Base-by-base conservation (phyloP, 1,284 basidiomycete species). In the Tetrapyrgos nigripes region DNA sequence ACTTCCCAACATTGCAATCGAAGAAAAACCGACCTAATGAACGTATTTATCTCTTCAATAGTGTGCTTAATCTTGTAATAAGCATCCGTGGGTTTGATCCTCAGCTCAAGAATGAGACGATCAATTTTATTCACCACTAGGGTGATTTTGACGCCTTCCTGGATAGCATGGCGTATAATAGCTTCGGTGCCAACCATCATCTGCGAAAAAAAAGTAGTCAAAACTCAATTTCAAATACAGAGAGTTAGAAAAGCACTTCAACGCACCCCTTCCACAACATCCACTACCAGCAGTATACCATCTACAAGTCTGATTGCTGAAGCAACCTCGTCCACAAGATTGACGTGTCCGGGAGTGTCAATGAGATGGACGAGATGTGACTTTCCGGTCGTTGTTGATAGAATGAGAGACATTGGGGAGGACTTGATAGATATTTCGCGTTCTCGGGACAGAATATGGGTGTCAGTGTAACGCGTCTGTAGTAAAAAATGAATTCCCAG, bases 41-140 rank as follows among this genome's bases (percentile, higher is more conserved):
- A 89, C 2, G 91, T 93, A 75, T 99, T 99, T 61, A 99, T 91
- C 74, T 99, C 97, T 72, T 99, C 97, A 60, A 99, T 97, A 4
- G 97, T 97, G 71, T 98, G 97, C 74, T 95, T 97, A 66, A 99
- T 93, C 82, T 99, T 99, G 81, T 97, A 98, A 81, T 94, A 99
- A 1, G 97, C 97, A 69, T 99, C 97, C 47, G 89, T 80, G 50
- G 97, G 97, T 66, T 97, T 97, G 66, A 99, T 89, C 33, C 97
- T 91, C 55, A 99, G 83, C 76, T 99, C 97, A 50, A 99, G 86
- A 64, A 99, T 97, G 49, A 99, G 85, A 57, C 97, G 87, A 76
- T 99, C 97, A 68, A 99, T 89, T 83, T 99, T 99, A 84, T 99
- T 99, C 65, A 99, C 85, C 19, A 99, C 90, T 29, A 99, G 84